Percentiles rank a stretch among this genome's conserved stretches.
Conservation (phyloP, 2,329 filamentous ascomycete species). For the Fusarium brevicatenulatum region DNA sequence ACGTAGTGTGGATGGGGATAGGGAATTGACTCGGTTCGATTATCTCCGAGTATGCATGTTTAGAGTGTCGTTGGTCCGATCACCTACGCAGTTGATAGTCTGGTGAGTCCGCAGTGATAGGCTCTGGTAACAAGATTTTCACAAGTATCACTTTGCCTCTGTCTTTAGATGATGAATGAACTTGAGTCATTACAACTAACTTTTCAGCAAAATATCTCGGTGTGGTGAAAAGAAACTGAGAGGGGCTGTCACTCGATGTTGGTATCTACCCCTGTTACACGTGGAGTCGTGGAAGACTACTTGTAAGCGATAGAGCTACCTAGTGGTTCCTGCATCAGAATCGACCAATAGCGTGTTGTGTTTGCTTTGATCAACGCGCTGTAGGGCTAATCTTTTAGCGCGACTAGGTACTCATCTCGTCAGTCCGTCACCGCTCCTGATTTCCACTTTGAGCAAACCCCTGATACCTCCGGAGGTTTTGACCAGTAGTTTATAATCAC, state of each 20-base stretch:
- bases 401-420: background rate
- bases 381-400: slow-evolving; percentile 27
- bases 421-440: background rate
- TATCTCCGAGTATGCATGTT: background rate
- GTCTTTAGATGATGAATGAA: background rate
- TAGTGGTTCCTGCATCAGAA: slow-evolving; percentile 21
- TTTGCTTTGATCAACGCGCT: background rate
- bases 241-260: background rate
- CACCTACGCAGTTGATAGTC: background rate
- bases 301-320: slow-evolving; percentile 8
- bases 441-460: slow-evolving; percentile 16
- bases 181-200: background rate
- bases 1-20: background rate
- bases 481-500: background rate
- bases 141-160: background rate
- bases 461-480: slow-evolving; percentile 9
- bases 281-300: slow-evolving; percentile 4
- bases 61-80: background rate
- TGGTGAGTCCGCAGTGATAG: too few relatives aligned
- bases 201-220: background rate
- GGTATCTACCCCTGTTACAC: slow-evolving; percentile 22
- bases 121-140: background rate
- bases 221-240: background rate
- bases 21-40: background rate
- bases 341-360: slow-evolving; percentile 19